Evolutionary conservation across 1,139 yeast genomes (phyloP), one percentile per base, ranked within the genome.

Genomic region (Yamadazyma mexicana): DNA sequence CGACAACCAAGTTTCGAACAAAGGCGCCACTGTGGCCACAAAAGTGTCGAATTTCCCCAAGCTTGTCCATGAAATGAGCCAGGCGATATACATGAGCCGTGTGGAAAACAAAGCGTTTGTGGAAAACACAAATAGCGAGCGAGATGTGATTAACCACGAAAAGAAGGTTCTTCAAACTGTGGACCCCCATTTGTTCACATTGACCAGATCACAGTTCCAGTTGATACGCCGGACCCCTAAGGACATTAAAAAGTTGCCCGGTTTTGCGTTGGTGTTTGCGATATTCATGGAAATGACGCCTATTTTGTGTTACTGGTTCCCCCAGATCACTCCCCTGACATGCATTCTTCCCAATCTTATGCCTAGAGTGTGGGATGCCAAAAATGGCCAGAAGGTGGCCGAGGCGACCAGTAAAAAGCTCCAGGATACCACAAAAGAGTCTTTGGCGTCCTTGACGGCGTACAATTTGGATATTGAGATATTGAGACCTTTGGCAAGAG

Each of bases 221-320:
- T 55, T 75, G 5, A 56, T 83, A 25, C 57, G 74, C n/a, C 66
- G 94, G 37, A 80, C 88, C 0, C 73, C 71, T 8, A 56, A 56
- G 1, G 91, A 86, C 55, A 64, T 78, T 43, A 46, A 51, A 37
- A 83, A 83, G 54, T 62, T 86, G 16, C 94, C 94, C 2, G 18
- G 72, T 11, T 86, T 86, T 62, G 85, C 77, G 0, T 42, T 80
- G 1, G 55, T 84, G 0, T 74, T 82, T 43, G 56, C 77, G 16
- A 53, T 83, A 1, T 79, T 81, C 49, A 78, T 80, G 52, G 95
- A 86, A 51, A 52, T 65, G 37, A 82, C 91, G 0, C 86, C 92
- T 0, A 33, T 81, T 0, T 43, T 85, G 3, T 78, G 87, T 45
- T 73, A 72, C 43, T 48, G 68, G 1, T 60, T 83, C 38, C 94